Evolutionary conservation across 1,139 yeast genomes (phyloP), one percentile per base, ranked within the genome.

Genomic region (Debaryomyces singareniensis): DNA sequence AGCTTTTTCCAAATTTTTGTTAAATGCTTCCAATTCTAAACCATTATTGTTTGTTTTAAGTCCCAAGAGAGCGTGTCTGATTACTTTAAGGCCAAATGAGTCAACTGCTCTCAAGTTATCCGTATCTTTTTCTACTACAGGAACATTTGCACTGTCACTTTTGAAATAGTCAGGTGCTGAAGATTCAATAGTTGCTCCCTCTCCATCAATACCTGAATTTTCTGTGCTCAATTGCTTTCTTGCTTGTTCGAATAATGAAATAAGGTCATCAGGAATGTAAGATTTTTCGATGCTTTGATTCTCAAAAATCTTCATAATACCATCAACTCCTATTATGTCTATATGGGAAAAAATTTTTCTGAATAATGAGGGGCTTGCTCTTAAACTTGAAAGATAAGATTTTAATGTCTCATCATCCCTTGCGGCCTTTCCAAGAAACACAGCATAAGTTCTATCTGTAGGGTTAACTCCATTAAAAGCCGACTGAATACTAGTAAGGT

Each of bases 51-150:
- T 56, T 21, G 51, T 52, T 42, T 59, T 61, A 26, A 91, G 64
- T 0, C 94, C 96, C 24, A 77, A 51, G 23, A 89, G 64, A 2
- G 94, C 75, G 43, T 84, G 86, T 49, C 94, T 75, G 35, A 89
- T 81, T 10, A 81, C 81, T 44, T 79, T 80, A 57, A 89, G 68
- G 5, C 95, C 94, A 39, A 78, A 74, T 0, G 96, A 77, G 29
- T 79, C 80, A 5, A 86, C 95, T 1, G 94, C 70, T 25, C 59
- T 56, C 31, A 89, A 68, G 15, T 68, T 68, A 2, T 62, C 72
- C 25, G 78, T 75, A 28, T 72, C 71, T 43, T 82, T 79, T 9
- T 67, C 67, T 21, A 63, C 39, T 4, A 51, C 42, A 7, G 67
- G 63, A 29, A 57, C 58, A 18, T 45, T 44, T 23, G 39, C 36